Conservation (phyloP, 2,329 filamentous ascomycete species). For the Colletotrichum paranaense region DNA sequence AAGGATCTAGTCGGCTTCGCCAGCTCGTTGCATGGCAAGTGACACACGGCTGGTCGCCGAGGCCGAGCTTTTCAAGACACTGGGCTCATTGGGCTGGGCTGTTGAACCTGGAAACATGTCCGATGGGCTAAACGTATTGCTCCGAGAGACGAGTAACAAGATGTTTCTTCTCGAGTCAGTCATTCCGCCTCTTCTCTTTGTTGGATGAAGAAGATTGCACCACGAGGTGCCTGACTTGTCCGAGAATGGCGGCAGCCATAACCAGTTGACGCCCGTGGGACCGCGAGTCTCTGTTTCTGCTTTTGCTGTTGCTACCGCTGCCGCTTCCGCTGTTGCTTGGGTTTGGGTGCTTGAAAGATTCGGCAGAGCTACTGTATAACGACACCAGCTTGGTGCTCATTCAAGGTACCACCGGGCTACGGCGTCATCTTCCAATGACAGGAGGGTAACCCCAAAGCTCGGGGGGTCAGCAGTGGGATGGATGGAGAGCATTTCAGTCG, state of each 20-base stretch:
- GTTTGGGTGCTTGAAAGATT: constrained; percentile 18
- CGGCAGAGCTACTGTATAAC: not conserved
- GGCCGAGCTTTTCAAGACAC: not conserved
- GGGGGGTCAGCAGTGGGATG: constrained; percentile 14
- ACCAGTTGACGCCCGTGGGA: constrained; percentile 12
- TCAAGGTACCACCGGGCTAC: constrained; percentile 4
- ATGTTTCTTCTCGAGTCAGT: constrained; percentile 35
- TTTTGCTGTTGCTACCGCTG: not conserved
- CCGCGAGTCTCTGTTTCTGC: not conserved
- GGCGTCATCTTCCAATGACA: constrained; percentile 26
- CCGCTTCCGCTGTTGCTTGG: not conserved
- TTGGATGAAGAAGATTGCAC: constrained; percentile 20
- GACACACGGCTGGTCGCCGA: constrained; percentile 5
- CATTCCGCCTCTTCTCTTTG: constrained; percentile 29
- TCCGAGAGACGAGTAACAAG: constrained; percentile 24
- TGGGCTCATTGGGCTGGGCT: not conserved
- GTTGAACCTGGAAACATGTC: constrained; percentile 4
- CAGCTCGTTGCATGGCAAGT: not conserved
- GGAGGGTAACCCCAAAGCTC: constrained; percentile 23
- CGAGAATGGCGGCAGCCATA: constrained; percentile 16
- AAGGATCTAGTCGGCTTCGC: not conserved
- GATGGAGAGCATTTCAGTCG: not conserved
- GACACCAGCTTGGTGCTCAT: constrained; percentile 16
- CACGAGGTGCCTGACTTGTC: constrained; percentile 32
- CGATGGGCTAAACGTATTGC: constrained; percentile 25